Evolutionary conservation across 768 basidiomycete species (phyloP), one percentile per base, ranked within the genome.

Genomic region (Amanita pallidorosea): DNA sequence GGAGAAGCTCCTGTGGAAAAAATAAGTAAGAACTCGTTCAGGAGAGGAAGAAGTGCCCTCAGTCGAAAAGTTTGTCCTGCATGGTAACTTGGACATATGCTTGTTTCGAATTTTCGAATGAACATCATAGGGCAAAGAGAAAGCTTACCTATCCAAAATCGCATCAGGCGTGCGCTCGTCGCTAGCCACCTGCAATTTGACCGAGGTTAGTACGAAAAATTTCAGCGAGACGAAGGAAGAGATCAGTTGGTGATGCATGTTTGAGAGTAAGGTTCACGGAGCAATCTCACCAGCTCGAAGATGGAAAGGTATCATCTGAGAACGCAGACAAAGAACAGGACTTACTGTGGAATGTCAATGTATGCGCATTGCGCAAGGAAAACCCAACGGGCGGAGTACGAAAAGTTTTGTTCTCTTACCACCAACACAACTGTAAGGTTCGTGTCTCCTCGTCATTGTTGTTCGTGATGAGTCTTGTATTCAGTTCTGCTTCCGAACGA

Each of bases 401-500:
- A 68, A 64, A 18, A 43, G 42, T 53, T 34, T 56, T 45, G 17
- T 49, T 54, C 51, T 23, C 46, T 36, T 17, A 15, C 20, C 5
- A 45, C 18, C 33, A 35, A 35, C 13, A 4, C 31, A 36, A 13
- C n/a, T 12, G 5, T 7, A 37, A 49, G 49, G 49, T 49, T 17
- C 40, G 49, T 42, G 9, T 40, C 18, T 37, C 12, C 13, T 45
- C 44, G 44, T 27, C 41, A 45, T 57, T 50, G 5, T 53, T 45
- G 52, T 63, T 42, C 59, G 56, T 72, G 76, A 76, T 81, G 80
- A 51, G 76, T 66, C 59, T 56, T 56, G 57, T 62, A 67, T 68
- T 81, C 81, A 83, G 82, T 85, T 85, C 83, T 85, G 83, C 83
- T 85, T 85, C 83, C 83, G 83, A 84, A 84, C 55, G 75, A 81